A percentile compares a stretch with the other conserved stretches of the same genome.
These are phyloP conservation scores for Podosphaera fusca DNA, from an alignment of 2,329 filamentous ascomycete genomes.

Conservation along the genomic window DNA sequence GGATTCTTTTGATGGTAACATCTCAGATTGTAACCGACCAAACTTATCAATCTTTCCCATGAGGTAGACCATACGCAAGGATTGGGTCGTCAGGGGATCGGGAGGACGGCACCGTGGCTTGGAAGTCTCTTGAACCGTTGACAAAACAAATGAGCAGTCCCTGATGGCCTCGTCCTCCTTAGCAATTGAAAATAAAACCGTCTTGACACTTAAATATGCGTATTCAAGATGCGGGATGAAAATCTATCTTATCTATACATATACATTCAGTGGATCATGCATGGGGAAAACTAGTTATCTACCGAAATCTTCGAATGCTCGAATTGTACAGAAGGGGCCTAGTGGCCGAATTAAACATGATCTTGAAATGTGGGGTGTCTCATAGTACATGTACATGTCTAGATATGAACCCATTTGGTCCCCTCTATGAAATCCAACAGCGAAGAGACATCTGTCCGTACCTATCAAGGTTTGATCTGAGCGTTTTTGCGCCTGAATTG, in stretches of 20 bases:
- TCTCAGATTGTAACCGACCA: background rate
- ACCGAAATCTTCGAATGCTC: background rate
- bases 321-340: background rate
- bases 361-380: background rate
- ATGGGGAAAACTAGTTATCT: background rate
- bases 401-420: background rate
- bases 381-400: background rate
- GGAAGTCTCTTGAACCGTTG: too few relatives aligned
- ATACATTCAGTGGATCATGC: background rate
- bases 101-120: too few relatives aligned
- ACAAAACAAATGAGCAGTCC: too few relatives aligned
- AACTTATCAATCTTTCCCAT: background rate
- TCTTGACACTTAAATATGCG: background rate
- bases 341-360: background rate
- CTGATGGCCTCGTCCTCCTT: too few relatives aligned
- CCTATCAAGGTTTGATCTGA: background rate
- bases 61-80: background rate
- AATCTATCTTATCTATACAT: background rate
- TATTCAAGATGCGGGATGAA: background rate
- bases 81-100: background rate
- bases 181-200: too few relatives aligned
- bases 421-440: background rate
- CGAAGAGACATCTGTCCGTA: background rate
- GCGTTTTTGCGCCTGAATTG: background rate
- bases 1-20: background rate